Conservation (phyloP, 805 yeast species). For the Nakazawaea wyomingensis region DNA sequence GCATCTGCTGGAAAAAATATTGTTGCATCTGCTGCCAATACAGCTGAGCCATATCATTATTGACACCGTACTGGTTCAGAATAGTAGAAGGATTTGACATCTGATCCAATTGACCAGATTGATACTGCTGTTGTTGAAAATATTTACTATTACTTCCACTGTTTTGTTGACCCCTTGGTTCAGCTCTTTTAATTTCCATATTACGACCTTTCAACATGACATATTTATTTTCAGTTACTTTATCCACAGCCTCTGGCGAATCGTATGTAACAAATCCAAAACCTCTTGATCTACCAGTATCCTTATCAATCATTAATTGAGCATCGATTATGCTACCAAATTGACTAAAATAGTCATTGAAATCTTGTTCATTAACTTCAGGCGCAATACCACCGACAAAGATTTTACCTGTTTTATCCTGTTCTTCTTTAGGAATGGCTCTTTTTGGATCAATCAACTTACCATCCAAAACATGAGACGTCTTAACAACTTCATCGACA, state of each 20-base stretch:
- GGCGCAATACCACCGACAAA: constrained; percentile 97
- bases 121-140: constrained; percentile 24
- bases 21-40: constrained; percentile 55
- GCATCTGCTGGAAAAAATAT: constrained; percentile 59
- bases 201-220: constrained; percentile 80
- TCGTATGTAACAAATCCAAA: constrained; percentile 96
- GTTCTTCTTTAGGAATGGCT: constrained; percentile 96
- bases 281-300: constrained; percentile 94
- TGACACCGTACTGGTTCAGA: constrained; percentile 29
- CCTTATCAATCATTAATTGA: constrained; percentile 95
- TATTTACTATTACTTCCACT: constrained; percentile 14
- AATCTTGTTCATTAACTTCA: constrained; percentile 87
- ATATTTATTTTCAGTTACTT: constrained; percentile 76
- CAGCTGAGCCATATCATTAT: constrained; percentile 56
- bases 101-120: constrained; percentile 21
- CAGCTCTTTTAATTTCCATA: constrained; percentile 81
- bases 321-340: constrained; percentile 90
- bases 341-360: constrained; percentile 77
- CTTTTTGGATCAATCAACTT: constrained; percentile 96
- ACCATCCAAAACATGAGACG: constrained; percentile 89
- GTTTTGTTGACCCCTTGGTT: constrained; percentile 66
- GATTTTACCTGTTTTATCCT: constrained; percentile 92
- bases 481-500: constrained; percentile 80
- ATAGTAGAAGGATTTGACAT: constrained; percentile 24
- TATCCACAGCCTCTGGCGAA: constrained; percentile 89